Evolutionary conservation across 2,329 filamentous ascomycete genomes (phyloP).

Genomic region (Pestalotiopsis sp.): DNA sequence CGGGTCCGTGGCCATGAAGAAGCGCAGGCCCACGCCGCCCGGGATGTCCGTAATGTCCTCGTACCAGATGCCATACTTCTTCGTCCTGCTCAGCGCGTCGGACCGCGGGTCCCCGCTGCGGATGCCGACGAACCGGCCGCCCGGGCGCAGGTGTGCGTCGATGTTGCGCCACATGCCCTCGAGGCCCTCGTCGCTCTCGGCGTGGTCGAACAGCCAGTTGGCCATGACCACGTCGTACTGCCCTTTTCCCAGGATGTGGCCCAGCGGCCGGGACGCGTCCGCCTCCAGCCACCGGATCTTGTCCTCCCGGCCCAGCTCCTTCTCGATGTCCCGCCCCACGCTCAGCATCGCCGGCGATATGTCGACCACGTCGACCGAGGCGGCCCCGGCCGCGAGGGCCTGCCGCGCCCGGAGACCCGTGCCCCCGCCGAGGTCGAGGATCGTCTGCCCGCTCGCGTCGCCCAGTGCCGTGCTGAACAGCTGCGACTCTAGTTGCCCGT

Average conservation of each 20-base stretch:
- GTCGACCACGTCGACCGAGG: slow-evolving; percentile 30
- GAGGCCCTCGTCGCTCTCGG: slow-evolving; percentile 22
- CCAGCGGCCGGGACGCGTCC: slow-evolving; percentile 26
- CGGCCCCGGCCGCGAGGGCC: slow-evolving; percentile 27
- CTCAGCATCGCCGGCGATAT: slow-evolving; percentile 9
- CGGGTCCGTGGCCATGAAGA: slow-evolving; percentile 12
- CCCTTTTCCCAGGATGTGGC: slow-evolving; percentile 17
- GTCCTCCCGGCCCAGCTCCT: not conserved
- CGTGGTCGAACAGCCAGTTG: slow-evolving; percentile 35
- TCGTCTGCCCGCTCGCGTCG: slow-evolving; percentile 21
- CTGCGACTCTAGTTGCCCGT: slow-evolving; percentile 28
- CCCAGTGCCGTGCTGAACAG: slow-evolving; percentile 30
- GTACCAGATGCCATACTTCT: slow-evolving; percentile 21
- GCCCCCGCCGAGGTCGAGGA: slow-evolving; percentile 35
- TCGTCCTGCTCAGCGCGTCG: slow-evolving; percentile 14
- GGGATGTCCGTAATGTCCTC: slow-evolving; percentile 20
- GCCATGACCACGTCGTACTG: slow-evolving; percentile 36
- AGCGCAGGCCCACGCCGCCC: slow-evolving; percentile 23
- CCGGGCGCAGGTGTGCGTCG: slow-evolving; percentile 25
- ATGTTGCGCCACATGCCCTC: slow-evolving; percentile 33
- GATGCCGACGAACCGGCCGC: slow-evolving; percentile 29
- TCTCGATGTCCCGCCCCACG: slow-evolving; percentile 18
- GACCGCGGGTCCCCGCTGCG: slow-evolving; percentile 20
- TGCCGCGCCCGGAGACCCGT: slow-evolving; percentile 29
- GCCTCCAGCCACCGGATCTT: slow-evolving; percentile 27